Evolutionary conservation across 441 rosid species (phyloP), one percentile per base, ranked within the genome.

Genomic region (Cnidoscolus chayamansa): DNA sequence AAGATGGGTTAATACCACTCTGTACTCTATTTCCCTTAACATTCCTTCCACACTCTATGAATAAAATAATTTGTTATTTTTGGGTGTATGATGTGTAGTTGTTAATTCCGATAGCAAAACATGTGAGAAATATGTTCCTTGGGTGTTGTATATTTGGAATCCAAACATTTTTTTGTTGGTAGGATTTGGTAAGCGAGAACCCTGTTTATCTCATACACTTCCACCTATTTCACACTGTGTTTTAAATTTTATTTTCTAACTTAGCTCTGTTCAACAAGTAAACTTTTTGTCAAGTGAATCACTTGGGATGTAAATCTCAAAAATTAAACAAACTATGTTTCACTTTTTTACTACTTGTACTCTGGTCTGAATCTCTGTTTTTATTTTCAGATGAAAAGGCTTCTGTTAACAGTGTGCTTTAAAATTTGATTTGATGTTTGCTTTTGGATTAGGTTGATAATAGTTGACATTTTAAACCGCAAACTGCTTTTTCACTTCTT

Each of bases 1-100:
- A 88, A 89, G 84, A 95, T 86, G 95, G 96, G 97, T 45, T 97
- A 92, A 71, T 95, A 95, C 84, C 99, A 92, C 78, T 82, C 91
- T 55, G 98, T 82, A 56, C 71, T 77, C 78, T 40, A 19, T 5
- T 45, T 40, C 45, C 45, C 45, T 40, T 40, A 5, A 40, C 45
- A 40, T 40, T 40, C 45, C 25, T 25, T 25, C 6, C 45, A 3
- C 7, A 3, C 7, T 40, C 45, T 15, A 11, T 57, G 20, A 54
- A 35, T 40, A 40, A 35, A 35, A 35, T 2, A 35, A 35, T 35
- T 40, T 56, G 20, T 56, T 19, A 3, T 20, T 8, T 8, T 19
- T 20, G 32, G 31, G 32, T 51, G 71, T 74, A 49, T 48, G 15
- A 48, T 76, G 47, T 72, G 59, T 70, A 94, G 98, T 98, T 81